Conservation (phyloP, 495 filamentous ascomycete genomes). For the Trichoderma erinaceum region DNA sequence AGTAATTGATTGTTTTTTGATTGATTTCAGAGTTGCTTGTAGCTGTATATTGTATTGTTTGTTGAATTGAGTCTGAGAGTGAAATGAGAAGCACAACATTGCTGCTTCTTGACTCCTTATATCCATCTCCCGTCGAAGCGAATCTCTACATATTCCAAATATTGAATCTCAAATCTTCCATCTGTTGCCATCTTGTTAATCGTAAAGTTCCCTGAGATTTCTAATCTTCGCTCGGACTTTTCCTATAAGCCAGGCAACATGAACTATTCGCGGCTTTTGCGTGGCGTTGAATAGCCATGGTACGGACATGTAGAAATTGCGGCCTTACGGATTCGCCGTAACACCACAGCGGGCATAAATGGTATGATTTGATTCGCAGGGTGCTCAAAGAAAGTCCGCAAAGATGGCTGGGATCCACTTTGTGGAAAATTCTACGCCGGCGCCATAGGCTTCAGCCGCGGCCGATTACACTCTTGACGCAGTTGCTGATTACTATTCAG, state of each 20-base stretch:
- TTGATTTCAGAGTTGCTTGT: neutral
- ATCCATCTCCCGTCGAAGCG: neutral
- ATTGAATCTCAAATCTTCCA: neutral
- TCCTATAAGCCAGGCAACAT: neutral
- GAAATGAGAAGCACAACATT: neutral
- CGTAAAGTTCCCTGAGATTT: neutral
- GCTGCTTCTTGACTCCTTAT: neutral
- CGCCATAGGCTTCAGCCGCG: neutral
- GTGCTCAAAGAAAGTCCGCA: neutral
- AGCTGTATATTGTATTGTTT: neutral
- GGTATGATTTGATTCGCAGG: too few species aligned
- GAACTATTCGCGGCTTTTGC: neutral
- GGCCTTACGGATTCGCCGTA: neutral
- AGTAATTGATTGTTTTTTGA: neutral
- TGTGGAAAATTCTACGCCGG: neutral
- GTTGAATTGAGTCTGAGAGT: neutral
- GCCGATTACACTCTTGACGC: neutral
- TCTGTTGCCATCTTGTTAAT: neutral
- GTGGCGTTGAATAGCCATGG: neutral
- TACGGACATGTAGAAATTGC: neutral
- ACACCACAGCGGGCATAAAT: conserved; percentile 1
- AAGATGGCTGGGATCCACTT: neutral
- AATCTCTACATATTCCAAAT: neutral
- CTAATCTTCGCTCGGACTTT: neutral
- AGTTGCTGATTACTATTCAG: neutral